Base-by-base conservation (phyloP, 1,139 yeast genomes). In the Taphrina wiesneri region DNA sequence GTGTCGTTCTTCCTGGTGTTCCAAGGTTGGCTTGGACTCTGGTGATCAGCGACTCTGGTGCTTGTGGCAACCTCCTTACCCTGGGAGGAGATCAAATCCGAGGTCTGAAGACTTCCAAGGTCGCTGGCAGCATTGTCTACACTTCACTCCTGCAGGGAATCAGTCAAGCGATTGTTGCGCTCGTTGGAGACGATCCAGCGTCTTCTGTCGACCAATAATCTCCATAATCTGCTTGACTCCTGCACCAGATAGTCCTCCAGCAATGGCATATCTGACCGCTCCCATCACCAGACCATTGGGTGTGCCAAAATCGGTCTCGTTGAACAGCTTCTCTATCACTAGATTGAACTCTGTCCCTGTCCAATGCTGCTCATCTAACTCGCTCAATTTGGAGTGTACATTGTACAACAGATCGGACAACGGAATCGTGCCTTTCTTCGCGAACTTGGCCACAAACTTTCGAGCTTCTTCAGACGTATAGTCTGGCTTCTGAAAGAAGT, bases 141-240 rank as follows among this genome's bases (percentile, higher is more conserved):
- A n/a, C n/a, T n/a, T n/a, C n/a, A n/a, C n/a, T n/a, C n/a, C n/a
- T n/a, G 11, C 34, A 30, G 34, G 9, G 11, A 30, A 6, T 39
- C 19, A 39, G 1, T 3, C 43, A 2, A 39, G 3, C 19, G 43
- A 39, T 2, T 11, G 19, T 15, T 5, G 43, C 3, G 64, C 64
- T 13, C 19, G 30, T 34, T 15, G 7, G 13, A 60, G 23, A 11
- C 64, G 49, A 9, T 17, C 32, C 19, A 60, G 51, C 6, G 57
- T 60, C 41, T 36, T 32, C 19, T 49, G 21, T 2, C 57, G 47
- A 26, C 64, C 64, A 2, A 60, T 51, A 17, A 41, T 51, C n/a
- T 39, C 30, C 64, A 60, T 51, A 19, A 60, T 60, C 51, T 60
- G 64, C 43, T 60, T 60, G 15, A 60, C 64, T 19, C 64, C 64